Evolutionary conservation across 2,329 filamentous ascomycete genomes (phyloP), one percentile per base, ranked within the genome.

Genomic region (Dryadomyces quercus-mongolicae): DNA sequence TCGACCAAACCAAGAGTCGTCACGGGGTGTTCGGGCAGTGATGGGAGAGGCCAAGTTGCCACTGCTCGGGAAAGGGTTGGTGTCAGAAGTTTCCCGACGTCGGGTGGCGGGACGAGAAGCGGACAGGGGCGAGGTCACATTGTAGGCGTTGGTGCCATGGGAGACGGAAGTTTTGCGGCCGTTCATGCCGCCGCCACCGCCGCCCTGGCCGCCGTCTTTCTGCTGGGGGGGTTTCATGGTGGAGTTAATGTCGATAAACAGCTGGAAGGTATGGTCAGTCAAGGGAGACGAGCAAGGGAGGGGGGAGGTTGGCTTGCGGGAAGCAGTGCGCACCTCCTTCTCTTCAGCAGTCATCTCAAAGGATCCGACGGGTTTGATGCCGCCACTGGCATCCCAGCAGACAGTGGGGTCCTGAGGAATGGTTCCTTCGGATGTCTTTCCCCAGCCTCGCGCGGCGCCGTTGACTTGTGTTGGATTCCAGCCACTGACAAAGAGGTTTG

Each of bases 201-300:
- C 67, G 69, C 77, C 67, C 67, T 77, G 66, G 67, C 82, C 72
- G 45, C 81, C 77, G 62, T 84, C 82, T 57, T 88, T 92, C 64
- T 88, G 85, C 36, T 82, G 80, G 20, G 88, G 87, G 9, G 88
- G 86, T 70, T 97, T 97, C 61, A 96, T 74, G 38, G 90, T 86
- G 40, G 93, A 96, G 68, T 97, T 98, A 65, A 98, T 90, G 59
- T 94, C 93, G 51, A 80, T 71, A 69, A 96, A 96, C 59, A 86
- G 74, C 86, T 95, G 42, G 5, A 12, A n/a, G 20, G 16, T 5
- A 36, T 4, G 45, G 31, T 31, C 10, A 38, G 43, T 16, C n/a
- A n/a, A 22, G 34, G 21, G 5, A n/a, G 20, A 13, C 12, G 9
- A 21, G n/a, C 46, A 21, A 43, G 25, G 21, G 6, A 31, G 20